Conservation (phyloP, 805 yeast genomes). For the Torulaspora gathmanii region DNA sequence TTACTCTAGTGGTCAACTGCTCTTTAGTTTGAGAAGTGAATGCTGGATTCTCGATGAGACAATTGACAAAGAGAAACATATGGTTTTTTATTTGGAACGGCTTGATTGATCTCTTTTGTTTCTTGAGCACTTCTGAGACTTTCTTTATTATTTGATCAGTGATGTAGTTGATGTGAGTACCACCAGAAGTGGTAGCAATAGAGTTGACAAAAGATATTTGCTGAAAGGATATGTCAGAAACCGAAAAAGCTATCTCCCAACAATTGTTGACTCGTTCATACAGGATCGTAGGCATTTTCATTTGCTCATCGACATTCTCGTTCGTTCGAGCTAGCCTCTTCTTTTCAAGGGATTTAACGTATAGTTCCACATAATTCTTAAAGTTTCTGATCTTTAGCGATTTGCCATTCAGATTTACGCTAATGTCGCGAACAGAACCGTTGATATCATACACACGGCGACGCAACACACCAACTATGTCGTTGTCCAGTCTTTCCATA, state of each 20-base stretch:
- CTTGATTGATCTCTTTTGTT: constrained; percentile 69
- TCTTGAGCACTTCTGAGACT: constrained; percentile 67
- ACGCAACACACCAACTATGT: constrained; percentile 74
- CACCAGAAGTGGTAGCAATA: constrained; percentile 95
- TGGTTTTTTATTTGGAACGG: constrained; percentile 86
- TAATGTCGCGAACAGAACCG: constrained; percentile 83
- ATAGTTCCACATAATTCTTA: constrained; percentile 84
- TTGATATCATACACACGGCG: constrained; percentile 95
- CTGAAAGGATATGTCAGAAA: constrained; percentile 82
- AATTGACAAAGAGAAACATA: constrained; percentile 85
- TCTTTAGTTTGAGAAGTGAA: constrained; percentile 97
- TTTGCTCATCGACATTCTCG: constrained; percentile 33
- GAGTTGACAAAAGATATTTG: constrained; percentile 97
- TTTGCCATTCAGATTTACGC: constrained; percentile 72
- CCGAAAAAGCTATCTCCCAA: constrained; percentile 96
- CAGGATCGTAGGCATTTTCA: constrained; percentile 55
- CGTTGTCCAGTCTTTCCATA: constrained; percentile 81
- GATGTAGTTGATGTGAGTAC: constrained; percentile 86
- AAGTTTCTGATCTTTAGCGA: constrained; percentile 66
- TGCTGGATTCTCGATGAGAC: constrained; percentile 93
- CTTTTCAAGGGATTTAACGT: constrained; percentile 67
- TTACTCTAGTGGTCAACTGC: constrained; percentile 81
- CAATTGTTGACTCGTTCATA: constrained; percentile 78
- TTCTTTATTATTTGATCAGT: constrained; percentile 80
- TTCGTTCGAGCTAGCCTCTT: constrained; percentile 39